Evolutionary conservation across 176 grass and related monocot species (phyloP), one percentile per base, ranked within the genome.

Genomic region (Secale cereale): DNA sequence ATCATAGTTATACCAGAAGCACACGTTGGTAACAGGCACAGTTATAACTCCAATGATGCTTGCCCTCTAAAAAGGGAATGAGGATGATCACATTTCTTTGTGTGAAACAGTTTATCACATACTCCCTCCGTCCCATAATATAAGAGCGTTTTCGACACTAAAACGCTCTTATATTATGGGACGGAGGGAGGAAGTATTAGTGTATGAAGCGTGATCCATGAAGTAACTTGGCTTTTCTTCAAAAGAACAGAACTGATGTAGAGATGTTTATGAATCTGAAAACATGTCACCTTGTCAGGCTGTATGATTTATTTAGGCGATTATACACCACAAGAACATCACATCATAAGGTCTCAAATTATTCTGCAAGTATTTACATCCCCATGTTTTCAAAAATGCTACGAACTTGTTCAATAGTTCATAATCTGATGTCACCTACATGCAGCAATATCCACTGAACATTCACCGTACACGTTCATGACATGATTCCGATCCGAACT

Each of bases 361-460:
- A 75, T 84, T 86, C 60, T 10, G 19, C 80, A 50, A 60, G 35
- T 87, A 84, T 87, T 37, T 84, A 84, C 81, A 90, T 31, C 75
- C 74, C 80, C 33, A 10, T 66, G 50, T 39, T 78, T 43, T 29
- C 35, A 87, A 90, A 87, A 90, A 22, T 74, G 61, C 75, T 80
- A 81, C 70, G 48, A 62, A 80, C 40, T 75, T 87, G 29, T 67
- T 69, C 85, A 76, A 69, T 79, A 86, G 66, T 54, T 79, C 36
- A 31, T 50, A 74, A 84, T 61, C 41, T 25, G 12, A 61, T 46
- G 36, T 79, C 76, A 46, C n/a, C 70, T 81, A 76, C 76, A 76
- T 6, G 7, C 52, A 28, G 79, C 69, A 81, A 60, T 89, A 81
- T 66, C 32, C 71, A 85, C 70, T 85, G 45, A 52, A 45, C 60